These are phyloP conservation scores for Xylaria telfairii DNA, from an alignment of 495 filamentous ascomycete species.

Conservation along the genomic window DNA sequence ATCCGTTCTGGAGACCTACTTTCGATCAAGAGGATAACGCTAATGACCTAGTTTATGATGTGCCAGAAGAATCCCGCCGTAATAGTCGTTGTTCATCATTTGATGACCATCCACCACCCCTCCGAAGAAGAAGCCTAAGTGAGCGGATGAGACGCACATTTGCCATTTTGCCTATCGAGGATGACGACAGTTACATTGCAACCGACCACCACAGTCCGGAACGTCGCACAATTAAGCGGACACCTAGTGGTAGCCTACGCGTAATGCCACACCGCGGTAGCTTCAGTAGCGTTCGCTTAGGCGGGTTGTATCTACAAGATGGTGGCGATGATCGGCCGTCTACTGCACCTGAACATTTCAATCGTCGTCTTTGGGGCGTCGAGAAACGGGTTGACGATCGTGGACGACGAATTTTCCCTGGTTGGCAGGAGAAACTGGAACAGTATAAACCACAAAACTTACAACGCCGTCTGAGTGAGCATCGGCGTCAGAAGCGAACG, in stretches of 20 bases:
- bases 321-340: constrained; percentile 35
- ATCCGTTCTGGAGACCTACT: constrained; percentile 82
- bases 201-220: constrained; percentile 47
- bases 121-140: constrained; percentile 57
- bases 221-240: constrained; percentile 56
- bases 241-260: constrained; percentile 55
- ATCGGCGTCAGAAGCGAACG: constrained; percentile 67
- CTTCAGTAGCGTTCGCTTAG: constrained; percentile 42
- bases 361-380: constrained; percentile 33
- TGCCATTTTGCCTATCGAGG: constrained; percentile 55
- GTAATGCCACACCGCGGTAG: constrained; percentile 56
- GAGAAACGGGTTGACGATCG: constrained; percentile 39
- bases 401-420: constrained; percentile 39
- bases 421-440: constrained; percentile 48
- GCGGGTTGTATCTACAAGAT: constrained; percentile 27
- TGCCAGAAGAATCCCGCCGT: constrained; percentile 32
- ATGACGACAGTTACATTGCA: constrained; percentile 44
- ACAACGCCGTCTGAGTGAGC: constrained; percentile 64
- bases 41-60: constrained; percentile 44
- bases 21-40: constrained; percentile 71
- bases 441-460: constrained; percentile 51
- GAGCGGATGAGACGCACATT: constrained; percentile 57
- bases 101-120: constrained; percentile 49
- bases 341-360: constrained; percentile 39
- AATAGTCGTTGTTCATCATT: constrained; percentile 47